A percentile compares a stretch with the other conserved stretches of the same genome.
Conservation (phyloP, 1,139 yeast species). For the Scheffersomyces segobiensis region DNA sequence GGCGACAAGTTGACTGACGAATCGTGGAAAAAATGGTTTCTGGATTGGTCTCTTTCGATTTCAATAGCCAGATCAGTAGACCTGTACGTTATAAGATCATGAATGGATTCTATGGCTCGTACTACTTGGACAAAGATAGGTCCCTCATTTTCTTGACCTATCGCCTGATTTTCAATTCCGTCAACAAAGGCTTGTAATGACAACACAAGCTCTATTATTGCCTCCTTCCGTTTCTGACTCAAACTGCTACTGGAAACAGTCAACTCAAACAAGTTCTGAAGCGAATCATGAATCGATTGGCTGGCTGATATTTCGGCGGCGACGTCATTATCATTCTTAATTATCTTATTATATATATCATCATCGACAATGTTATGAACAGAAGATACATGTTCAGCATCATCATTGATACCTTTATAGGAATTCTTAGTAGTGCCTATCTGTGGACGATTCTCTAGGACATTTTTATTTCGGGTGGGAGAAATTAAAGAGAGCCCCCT, state of each 20-base stretch:
- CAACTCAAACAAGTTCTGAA: not conserved
- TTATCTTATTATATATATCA: slow-evolving; percentile 6
- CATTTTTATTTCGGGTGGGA: not conserved
- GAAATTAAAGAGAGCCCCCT: not conserved
- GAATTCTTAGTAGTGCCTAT: not conserved
- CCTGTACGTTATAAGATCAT: not conserved
- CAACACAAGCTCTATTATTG: not conserved
- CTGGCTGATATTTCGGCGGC: not conserved
- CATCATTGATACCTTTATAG: not conserved
- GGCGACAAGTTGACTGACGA: slow-evolving; percentile 15
- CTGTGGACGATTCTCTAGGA: not conserved
- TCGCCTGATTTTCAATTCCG: not conserved
- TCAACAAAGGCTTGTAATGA: slow-evolving; percentile 5
- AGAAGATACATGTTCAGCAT: not conserved
- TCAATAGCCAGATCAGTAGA: not conserved
- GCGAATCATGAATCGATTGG: not conserved
- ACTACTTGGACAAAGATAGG: not conserved
- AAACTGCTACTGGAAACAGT: not conserved
- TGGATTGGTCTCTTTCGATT: not conserved
- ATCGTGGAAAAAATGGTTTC: slow-evolving; percentile 12
- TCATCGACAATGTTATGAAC: slow-evolving; percentile 6
- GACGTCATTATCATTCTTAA: not conserved
- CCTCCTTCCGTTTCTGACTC: not conserved
- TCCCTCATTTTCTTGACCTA: not conserved
- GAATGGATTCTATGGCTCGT: not conserved